These are phyloP conservation scores for Pseudoturritis turrita DNA, from an alignment of 345 rosid species.

Conservation along the genomic window DNA sequence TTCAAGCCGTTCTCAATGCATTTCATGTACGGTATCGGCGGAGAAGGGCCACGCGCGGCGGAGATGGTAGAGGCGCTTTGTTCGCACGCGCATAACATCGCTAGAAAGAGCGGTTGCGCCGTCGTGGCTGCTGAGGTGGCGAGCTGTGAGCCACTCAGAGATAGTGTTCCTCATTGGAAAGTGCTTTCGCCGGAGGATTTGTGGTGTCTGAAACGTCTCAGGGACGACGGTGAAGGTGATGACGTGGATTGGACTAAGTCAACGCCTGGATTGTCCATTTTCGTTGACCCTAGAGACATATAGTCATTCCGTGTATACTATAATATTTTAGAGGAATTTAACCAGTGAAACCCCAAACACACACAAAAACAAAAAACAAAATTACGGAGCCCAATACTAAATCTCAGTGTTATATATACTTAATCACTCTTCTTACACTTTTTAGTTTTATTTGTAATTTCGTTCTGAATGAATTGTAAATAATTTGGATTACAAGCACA, in stretches of 20 bases:
- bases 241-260: slow-evolving; percentile 98
- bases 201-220: slow-evolving; percentile 90
- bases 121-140: slow-evolving; percentile 88
- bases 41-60: slow-evolving; percentile 72
- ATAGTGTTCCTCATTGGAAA: slow-evolving; percentile 83
- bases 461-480: background rate
- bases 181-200: slow-evolving; percentile 70
- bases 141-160: slow-evolving; percentile 54
- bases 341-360: background rate
- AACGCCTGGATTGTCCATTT: slow-evolving; percentile 70
- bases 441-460: background rate
- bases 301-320: slow-evolving; percentile 15
- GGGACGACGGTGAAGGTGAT: slow-evolving; percentile 60
- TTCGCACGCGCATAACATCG: slow-evolving; percentile 80
- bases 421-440: background rate
- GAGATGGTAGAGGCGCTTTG: slow-evolving; percentile 63
- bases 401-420: slow-evolving; percentile 18
- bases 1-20: slow-evolving; percentile 76
- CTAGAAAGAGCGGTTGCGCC: slow-evolving; percentile 55
- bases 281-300: slow-evolving; percentile 95
- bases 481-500: background rate
- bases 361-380: background rate
- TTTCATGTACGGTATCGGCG: slow-evolving; percentile 89
- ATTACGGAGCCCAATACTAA: background rate
- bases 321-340: background rate